Evolutionary conservation across 495 filamentous ascomycete genomes (phyloP).

Genomic region (Daldinia loculata): DNA sequence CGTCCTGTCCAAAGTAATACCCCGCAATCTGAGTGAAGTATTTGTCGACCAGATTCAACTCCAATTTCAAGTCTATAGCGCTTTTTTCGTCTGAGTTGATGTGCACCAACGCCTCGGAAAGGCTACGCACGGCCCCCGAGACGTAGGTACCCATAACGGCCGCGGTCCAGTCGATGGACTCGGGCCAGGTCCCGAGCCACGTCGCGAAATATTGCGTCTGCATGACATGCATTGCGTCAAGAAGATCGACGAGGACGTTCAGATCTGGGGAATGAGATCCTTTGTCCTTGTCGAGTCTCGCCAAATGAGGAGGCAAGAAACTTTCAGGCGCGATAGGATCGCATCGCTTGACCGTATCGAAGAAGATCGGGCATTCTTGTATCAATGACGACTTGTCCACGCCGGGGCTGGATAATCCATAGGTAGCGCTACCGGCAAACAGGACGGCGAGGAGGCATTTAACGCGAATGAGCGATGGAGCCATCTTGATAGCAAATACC

Average conservation of each 20-base stretch:
- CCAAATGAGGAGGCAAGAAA: constrained; percentile 36
- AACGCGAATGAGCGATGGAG: constrained; percentile 14
- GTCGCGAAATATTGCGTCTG: constrained; percentile 79
- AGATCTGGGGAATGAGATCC: constrained; percentile 29
- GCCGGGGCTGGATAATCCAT: constrained; percentile 7
- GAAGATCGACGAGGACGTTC: constrained; percentile 53
- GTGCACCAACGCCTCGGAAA: constrained; percentile 59
- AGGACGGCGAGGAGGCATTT: constrained; percentile 5
- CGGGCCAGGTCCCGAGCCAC: constrained; percentile 84
- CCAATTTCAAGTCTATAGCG: constrained; percentile 52
- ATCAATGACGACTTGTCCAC: constrained; percentile 9
- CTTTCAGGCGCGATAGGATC: constrained; percentile 41
- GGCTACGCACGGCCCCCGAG: constrained; percentile 69
- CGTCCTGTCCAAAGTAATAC: constrained; percentile 89
- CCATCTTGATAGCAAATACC: constrained; percentile 18
- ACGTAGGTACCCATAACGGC: constrained; percentile 87
- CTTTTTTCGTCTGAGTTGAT: constrained; percentile 24
- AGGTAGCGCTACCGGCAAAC: constrained; percentile 5
- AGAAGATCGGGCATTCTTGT: constrained; percentile 42
- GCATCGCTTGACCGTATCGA: constrained; percentile 25
- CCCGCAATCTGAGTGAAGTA: constrained; percentile 79
- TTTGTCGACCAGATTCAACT: constrained; percentile 80
- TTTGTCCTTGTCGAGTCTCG: background rate
- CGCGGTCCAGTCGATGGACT: constrained; percentile 91
- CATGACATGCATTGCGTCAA: constrained; percentile 74